Evolutionary conservation across 2,329 filamentous ascomycete genomes (phyloP).

Genomic region (Claviceps humidiphila): DNA sequence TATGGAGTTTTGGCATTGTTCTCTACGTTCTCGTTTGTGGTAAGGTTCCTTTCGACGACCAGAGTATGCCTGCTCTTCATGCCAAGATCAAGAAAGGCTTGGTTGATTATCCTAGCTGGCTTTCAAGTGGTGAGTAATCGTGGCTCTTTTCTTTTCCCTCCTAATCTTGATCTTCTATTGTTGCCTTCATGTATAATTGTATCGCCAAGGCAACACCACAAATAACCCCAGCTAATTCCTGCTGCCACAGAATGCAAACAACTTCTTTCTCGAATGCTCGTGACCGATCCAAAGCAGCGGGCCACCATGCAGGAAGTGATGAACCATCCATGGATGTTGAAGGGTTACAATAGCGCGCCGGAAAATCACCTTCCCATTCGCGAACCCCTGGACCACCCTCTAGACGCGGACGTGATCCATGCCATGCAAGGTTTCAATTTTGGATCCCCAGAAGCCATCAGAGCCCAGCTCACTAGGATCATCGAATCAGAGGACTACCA

Average conservation of each 20-base stretch:
- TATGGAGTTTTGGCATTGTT: slow-evolving; percentile 98
- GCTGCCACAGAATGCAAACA: slow-evolving; percentile 66
- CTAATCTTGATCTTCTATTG: neutral
- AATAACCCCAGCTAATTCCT: neutral
- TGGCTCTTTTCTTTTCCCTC: neutral
- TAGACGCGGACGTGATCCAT: slow-evolving; percentile 71
- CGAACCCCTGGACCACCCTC: slow-evolving; percentile 71
- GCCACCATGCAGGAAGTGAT: slow-evolving; percentile 85
- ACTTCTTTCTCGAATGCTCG: slow-evolving; percentile 87
- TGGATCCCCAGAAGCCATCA: slow-evolving; percentile 73
- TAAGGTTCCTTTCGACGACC: slow-evolving; percentile 96
- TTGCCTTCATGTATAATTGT: neutral
- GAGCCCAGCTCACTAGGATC: slow-evolving; percentile 66
- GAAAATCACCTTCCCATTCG: slow-evolving; percentile 79
- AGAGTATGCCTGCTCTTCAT: slow-evolving; percentile 96
- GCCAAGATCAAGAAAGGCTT: slow-evolving; percentile 97
- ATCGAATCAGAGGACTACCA: slow-evolving; percentile 93
- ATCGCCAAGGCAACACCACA: neutral
- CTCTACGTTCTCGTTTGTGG: slow-evolving; percentile 94
- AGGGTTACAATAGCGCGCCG: slow-evolving; percentile 73
- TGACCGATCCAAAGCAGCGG: slow-evolving; percentile 80
- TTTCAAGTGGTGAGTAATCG: slow-evolving; percentile 57
- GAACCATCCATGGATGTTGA: slow-evolving; percentile 90
- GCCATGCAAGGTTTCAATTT: slow-evolving; percentile 99
- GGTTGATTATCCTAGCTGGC: slow-evolving; percentile 90